phyloP scores from a whole-genome alignment of 2,329 filamentous ascomycete genomes.

The Pseudogymnoascus sp. region DNA sequence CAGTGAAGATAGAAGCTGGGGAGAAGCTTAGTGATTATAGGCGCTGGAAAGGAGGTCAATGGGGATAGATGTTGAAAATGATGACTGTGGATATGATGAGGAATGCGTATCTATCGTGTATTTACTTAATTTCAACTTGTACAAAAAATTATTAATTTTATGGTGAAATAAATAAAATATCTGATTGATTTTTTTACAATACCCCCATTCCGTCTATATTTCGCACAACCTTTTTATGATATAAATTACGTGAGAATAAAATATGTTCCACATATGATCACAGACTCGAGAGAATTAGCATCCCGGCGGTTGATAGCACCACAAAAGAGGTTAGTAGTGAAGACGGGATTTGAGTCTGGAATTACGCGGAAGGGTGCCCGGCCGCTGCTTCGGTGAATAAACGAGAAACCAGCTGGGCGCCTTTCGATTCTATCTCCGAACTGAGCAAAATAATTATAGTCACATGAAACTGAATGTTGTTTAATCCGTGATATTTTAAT shows the following conservation, averaged over 20 bases:
- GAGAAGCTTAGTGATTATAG: conserved; percentile 42
- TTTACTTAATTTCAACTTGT: too few relatives aligned
- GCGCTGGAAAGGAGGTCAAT: conserved; percentile 25
- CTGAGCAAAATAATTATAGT: neutral
- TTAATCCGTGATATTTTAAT: neutral
- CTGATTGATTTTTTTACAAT: too few relatives aligned
- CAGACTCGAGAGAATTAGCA: too few relatives aligned
- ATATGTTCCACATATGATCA: too few relatives aligned
- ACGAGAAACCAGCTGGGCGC: neutral
- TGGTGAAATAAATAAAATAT: too few relatives aligned
- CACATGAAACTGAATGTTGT: neutral
- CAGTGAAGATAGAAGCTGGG: conserved; percentile 42
- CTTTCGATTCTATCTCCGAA: too few relatives aligned
- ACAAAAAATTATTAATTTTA: too few relatives aligned
- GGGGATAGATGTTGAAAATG: neutral
- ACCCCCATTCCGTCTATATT: too few relatives aligned
- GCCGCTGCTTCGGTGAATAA: neutral
- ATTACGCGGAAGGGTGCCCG: neutral
- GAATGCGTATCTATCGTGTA: too few relatives aligned
- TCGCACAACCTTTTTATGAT: too few relatives aligned
- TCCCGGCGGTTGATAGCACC: neutral
- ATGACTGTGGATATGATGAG: too few relatives aligned
- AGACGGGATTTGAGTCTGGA: neutral
- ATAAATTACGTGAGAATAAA: too few relatives aligned
- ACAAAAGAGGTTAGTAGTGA: neutral